Evolutionary conservation across 2,329 filamentous ascomycete species (phyloP).

Genomic region (Pezicula neosporulosa): DNA sequence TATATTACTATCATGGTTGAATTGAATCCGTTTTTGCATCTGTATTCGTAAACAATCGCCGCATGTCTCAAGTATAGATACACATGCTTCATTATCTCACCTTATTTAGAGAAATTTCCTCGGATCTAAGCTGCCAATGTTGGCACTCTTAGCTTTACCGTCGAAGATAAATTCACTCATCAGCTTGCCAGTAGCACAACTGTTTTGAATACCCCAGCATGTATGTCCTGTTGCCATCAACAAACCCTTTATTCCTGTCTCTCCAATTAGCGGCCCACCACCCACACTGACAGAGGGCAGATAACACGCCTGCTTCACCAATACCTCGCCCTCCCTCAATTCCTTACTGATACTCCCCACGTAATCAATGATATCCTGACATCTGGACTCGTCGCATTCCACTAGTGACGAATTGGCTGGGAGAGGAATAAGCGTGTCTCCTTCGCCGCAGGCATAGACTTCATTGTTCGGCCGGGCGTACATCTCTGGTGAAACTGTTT

Average conservation of each 20-base stretch:
- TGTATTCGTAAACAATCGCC: no score
- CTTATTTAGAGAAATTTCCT: slow-evolving; percentile 13
- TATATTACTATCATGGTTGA: no score
- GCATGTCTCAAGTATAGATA: no score
- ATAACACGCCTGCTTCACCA: slow-evolving; percentile 86
- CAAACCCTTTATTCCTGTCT: slow-evolving; percentile 68
- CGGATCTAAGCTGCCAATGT: slow-evolving; percentile 65
- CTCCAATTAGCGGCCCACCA: slow-evolving; percentile 73
- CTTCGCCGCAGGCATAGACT: slow-evolving; percentile 90
- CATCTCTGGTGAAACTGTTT: slow-evolving; percentile 81
- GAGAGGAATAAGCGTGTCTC: slow-evolving; percentile 71
- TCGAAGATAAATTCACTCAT: slow-evolving; percentile 79
- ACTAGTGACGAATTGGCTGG: slow-evolving; percentile 76
- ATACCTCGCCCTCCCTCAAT: slow-evolving; percentile 65
- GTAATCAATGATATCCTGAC: slow-evolving; percentile 82
- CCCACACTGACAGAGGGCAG: slow-evolving; percentile 55
- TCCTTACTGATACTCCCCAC: slow-evolving; percentile 63
- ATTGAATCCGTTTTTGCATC: no score
- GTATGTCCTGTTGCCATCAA: slow-evolving; percentile 88
- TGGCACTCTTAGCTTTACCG: slow-evolving; percentile 64
- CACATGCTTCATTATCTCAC: no score
- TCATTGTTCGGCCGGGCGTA: slow-evolving; percentile 87
- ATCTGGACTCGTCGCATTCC: slow-evolving; percentile 68
- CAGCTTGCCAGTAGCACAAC: slow-evolving; percentile 78
- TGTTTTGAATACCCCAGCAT: slow-evolving; percentile 98